Evolutionary conservation across 2,329 filamentous ascomycete genomes (phyloP), one percentile per base, ranked within the genome.

Genomic region (Coniochaeta hoffmannii): DNA sequence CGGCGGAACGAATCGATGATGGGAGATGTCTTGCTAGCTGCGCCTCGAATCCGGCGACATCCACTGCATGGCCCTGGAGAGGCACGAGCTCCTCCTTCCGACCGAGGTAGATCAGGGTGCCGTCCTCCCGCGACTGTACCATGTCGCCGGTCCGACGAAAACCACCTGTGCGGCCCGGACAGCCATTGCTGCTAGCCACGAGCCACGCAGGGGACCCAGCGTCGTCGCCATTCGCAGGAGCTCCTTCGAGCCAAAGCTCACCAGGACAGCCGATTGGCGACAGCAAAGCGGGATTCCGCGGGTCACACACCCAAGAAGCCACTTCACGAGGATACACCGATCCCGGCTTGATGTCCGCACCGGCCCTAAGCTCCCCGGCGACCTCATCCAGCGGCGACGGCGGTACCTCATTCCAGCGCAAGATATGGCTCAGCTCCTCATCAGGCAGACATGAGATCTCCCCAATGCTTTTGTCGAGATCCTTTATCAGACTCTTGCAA

Each of bases 191-290:
- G 53, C 75, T 74, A 28, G 68, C 62, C 32, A 62, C 28, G 1
- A 70, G 62, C 68, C 70, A 72, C 12, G 55, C 41, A 11, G 69
- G 69, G 26, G 65, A 60, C 6, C 68, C 64, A 24, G 65, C 56
- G 11, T 26, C 59, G 50, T 64, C 63, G 5, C 58, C 63, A 1
- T 66, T 57, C 34, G 72, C 57, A 15, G 68, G 60, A 50, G 64
- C 56, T 0, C 72, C 70, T 56, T 77, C 76, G 1, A 78, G 64
- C 66, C 70, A 72, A 1, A 71, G 66, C 58, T 71, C 69, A 8
- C 69, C 69, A 36, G 64, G 57, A 14, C 68, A 70, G 5, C 72
- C 73, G 8, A 76, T 70, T 0, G 75, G 73, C 0, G 69, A 66
- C 17, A 77, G 57, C n/a, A 67, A 56, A 24, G 61, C 62, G 1